Base-by-base conservation (phyloP, 129 eudicot genomes). In the Kitagawia praeruptora region DNA sequence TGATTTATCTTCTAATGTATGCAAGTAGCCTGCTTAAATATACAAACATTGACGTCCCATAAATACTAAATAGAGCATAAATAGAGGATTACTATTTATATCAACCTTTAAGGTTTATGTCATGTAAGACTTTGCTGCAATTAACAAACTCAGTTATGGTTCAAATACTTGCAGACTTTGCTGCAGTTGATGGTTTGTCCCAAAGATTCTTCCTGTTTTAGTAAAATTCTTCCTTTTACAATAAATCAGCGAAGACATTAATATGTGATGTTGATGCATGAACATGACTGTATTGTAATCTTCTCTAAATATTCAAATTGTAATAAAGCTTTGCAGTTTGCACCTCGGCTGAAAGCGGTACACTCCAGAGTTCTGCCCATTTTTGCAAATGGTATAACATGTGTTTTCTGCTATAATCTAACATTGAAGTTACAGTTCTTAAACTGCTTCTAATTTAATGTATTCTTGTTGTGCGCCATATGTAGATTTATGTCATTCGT, bases 71-170 rank as follows among this genome's bases (percentile, higher is more conserved):
- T n/a, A n/a, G n/a, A n/a, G n/a, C n/a, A n/a, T n/a, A n/a, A n/a
- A n/a, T n/a, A n/a, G n/a, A n/a, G n/a, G n/a, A n/a, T n/a, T n/a
- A n/a, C n/a, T n/a, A n/a, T n/a, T n/a, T n/a, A n/a, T n/a, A n/a
- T n/a, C n/a, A n/a, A n/a, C n/a, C n/a, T n/a, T n/a, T n/a, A n/a
- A n/a, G n/a, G n/a, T n/a, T n/a, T n/a, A n/a, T n/a, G n/a, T n/a
- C n/a, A n/a, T n/a, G n/a, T n/a, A n/a, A n/a, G n/a, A n/a, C n/a
- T n/a, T n/a, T n/a, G n/a, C n/a, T n/a, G n/a, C n/a, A n/a, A n/a
- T n/a, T n/a, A n/a, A n/a, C n/a, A n/a, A n/a, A n/a, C 74, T 98
- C 99, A 18, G 96, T 97, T 63, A 90, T 96, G 99, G 88, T 96
- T 85, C 99, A 96, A 84, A 87, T 89, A 79, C 99, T 96, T 82